Conservation (phyloP, 1,139 yeast genomes). For the Pichia terricola region DNA sequence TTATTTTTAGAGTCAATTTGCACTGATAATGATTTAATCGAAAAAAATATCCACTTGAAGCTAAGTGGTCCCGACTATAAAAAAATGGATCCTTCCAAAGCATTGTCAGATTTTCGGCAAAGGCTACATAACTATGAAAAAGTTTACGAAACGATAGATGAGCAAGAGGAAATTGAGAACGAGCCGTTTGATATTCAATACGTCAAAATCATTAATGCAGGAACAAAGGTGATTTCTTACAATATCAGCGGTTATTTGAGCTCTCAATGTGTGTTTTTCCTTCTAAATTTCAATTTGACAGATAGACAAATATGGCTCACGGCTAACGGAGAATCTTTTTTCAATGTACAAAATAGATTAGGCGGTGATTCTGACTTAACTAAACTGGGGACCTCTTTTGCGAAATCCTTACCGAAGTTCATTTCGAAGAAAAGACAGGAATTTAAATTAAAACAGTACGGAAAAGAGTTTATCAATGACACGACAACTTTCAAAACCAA, state of each 20-base stretch:
- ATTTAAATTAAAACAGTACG: constrained; percentile 23
- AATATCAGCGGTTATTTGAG: constrained; percentile 27
- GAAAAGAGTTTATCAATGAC: constrained; percentile 23
- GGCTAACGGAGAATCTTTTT: constrained; percentile 25
- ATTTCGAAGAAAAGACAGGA: constrained; percentile 25
- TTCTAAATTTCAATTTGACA: constrained; percentile 25
- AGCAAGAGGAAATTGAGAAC: constrained; percentile 24
- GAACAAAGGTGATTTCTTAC: constrained; percentile 25
- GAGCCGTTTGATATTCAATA: constrained; percentile 25
- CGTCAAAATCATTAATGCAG: constrained; percentile 27
- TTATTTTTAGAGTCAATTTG: constrained; percentile 83
- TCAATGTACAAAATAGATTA: constrained; percentile 17
- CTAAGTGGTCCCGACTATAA: constrained; percentile 90
- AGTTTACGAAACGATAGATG: constrained; percentile 46
- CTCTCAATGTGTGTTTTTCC: constrained; percentile 27
- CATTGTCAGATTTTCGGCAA: constrained; percentile 73
- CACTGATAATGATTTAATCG: constrained; percentile 68
- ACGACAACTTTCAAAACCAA: constrained; percentile 14
- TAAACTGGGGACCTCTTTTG: constrained; percentile 22
- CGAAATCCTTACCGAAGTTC: constrained; percentile 26
- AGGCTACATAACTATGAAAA: constrained; percentile 22
- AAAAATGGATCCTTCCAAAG: constrained; percentile 73
- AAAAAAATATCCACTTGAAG: constrained; percentile 76
- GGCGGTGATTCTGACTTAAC: constrained; percentile 27
- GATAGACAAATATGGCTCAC: constrained; percentile 29